Conservation (phyloP, 1,139 yeast species). For the Yamadazyma diospyri region DNA sequence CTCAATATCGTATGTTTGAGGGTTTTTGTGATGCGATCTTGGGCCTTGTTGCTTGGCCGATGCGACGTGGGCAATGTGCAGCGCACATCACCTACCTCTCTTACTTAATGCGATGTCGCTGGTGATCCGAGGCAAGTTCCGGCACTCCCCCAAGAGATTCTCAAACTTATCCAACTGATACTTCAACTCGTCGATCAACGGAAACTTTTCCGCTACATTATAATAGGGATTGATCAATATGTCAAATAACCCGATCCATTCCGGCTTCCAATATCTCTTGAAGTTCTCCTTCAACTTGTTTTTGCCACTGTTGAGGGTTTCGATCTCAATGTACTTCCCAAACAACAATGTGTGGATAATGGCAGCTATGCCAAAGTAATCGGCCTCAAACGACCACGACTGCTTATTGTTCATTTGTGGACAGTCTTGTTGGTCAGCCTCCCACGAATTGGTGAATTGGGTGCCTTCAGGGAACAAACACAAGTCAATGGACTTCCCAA, state of each 20-base stretch:
- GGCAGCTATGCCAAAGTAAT: conserved; percentile 81
- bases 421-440: conserved; percentile 71
- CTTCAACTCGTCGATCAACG: conserved; percentile 37
- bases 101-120: conserved; percentile 5
- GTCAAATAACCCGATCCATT: conserved; percentile 71
- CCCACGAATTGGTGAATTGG: conserved; percentile 60
- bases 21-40: too few relatives aligned
- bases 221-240: conserved; percentile 57
- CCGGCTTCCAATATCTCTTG: conserved; percentile 76
- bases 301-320: conserved; percentile 19
- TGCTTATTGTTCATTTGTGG: conserved; percentile 60
- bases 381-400: conserved; percentile 81
- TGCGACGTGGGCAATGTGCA: too few relatives aligned
- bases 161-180: conserved; percentile 43
- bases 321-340: conserved; percentile 58
- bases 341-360: conserved; percentile 70
- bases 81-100: too few relatives aligned
- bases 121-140: conserved; percentile 17
- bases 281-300: conserved; percentile 43
- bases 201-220: conserved; percentile 22
- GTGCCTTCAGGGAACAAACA: conserved; percentile 49
- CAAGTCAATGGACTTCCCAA: conserved; percentile 79
- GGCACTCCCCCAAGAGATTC: conserved; percentile 29
- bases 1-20: too few relatives aligned
- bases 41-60: too few relatives aligned